A percentile compares a stretch with the other conserved stretches of the same genome.
Conservation (phyloP, 2,329 filamentous ascomycete genomes). For the Xylariaceae sp. region DNA sequence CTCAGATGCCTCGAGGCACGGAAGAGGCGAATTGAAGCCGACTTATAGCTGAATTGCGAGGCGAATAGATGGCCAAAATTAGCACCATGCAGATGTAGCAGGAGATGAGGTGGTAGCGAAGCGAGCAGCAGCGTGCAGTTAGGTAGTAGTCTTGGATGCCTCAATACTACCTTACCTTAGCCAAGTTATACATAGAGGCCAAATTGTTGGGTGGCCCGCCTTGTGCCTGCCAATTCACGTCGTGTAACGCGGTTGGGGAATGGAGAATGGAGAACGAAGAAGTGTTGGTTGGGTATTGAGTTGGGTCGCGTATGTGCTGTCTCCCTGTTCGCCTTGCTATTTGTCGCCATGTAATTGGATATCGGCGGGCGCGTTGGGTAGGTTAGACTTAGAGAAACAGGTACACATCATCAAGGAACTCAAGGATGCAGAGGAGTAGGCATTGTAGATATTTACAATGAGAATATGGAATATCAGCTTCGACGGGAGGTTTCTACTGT, state of each 20-base stretch:
- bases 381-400: too few relatives aligned
- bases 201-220: not conserved
- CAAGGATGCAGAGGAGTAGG: too few relatives aligned
- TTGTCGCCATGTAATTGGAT: slow-evolving; percentile 29
- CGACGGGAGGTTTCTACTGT: too few relatives aligned
- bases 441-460: too few relatives aligned
- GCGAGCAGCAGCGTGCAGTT: too few relatives aligned
- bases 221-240: slow-evolving; percentile 6
- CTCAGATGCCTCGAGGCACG: not conserved
- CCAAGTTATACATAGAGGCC: too few relatives aligned
- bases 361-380: too few relatives aligned
- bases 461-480: too few relatives aligned
- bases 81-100: not conserved
- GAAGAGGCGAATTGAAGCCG: not conserved
- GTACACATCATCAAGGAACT: too few relatives aligned
- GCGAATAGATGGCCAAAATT: not conserved
- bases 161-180: not conserved
- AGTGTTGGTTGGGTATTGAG: not conserved
- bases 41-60: slow-evolving; percentile 13
- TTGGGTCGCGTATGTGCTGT: not conserved
- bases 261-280: not conserved
- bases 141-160: too few relatives aligned
- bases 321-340: slow-evolving; percentile 12
- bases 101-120: too few relatives aligned
- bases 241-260: slow-evolving; percentile 19